phyloP scores from a whole-genome alignment of 2,329 filamentous ascomycete genomes.

The Fusarium nematophilum region DNA sequence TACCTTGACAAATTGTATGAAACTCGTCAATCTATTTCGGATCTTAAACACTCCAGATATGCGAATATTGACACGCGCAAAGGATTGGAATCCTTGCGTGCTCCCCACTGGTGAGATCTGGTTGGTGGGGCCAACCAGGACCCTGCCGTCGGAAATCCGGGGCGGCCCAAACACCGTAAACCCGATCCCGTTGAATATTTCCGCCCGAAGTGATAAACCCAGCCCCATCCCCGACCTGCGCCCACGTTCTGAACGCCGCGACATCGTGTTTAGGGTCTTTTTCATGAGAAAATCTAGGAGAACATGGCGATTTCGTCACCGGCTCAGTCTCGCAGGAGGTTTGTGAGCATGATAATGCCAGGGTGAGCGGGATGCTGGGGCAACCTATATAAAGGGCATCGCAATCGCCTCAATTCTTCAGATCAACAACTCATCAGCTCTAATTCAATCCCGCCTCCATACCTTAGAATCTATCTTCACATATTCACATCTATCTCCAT shows the following conservation, averaged over 20 bases:
- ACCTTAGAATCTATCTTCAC: too few relatives aligned
- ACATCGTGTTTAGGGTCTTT: neutral
- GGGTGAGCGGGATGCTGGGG: neutral
- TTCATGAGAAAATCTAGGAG: neutral
- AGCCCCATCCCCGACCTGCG: slow-evolving; percentile 29
- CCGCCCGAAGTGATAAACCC: too few relatives aligned
- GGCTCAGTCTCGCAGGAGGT: neutral
- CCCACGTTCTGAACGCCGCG: slow-evolving; percentile 6
- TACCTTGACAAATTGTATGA: too few relatives aligned
- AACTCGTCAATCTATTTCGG: neutral
- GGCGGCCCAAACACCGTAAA: slow-evolving; percentile 27
- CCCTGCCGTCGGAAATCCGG: slow-evolving; percentile 33
- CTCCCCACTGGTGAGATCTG: too few relatives aligned
- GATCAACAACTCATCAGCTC: neutral
- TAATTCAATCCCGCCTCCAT: too few relatives aligned
- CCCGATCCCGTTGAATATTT: slow-evolving; percentile 27
- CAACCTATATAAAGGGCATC: slow-evolving; percentile 1
- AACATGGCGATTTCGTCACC: neutral
- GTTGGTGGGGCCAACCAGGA: neutral
- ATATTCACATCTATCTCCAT: too few relatives aligned
- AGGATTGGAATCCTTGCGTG: neutral
- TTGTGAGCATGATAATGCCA: neutral
- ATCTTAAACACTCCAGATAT: neutral
- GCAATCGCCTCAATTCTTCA: neutral
- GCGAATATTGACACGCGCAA: neutral